A percentile compares a stretch with the other conserved stretches of the same genome.
Evolutionary conservation across 2,329 filamentous ascomycete species (phyloP).

Genomic region (Cladosporium sp.): DNA sequence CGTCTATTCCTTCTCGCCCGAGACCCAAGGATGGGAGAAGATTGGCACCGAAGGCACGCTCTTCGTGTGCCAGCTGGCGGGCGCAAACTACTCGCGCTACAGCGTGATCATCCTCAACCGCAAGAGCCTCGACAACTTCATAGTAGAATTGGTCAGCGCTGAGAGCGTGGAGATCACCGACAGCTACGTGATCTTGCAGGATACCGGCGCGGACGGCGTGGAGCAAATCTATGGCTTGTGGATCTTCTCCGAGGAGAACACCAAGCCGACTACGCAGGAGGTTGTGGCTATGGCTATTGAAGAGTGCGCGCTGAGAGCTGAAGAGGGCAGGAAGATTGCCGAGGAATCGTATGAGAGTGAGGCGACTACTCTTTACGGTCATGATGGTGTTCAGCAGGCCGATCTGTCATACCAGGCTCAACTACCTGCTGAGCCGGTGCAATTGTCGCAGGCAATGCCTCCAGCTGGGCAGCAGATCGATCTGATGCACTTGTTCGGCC

Average conservation of each 20-base stretch:
- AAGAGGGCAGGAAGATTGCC: slow-evolving; percentile 42
- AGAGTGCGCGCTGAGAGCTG: slow-evolving; percentile 50
- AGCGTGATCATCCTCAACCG: slow-evolving; percentile 50
- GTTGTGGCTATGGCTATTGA: slow-evolving; percentile 57
- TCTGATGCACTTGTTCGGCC: slow-evolving; percentile 29
- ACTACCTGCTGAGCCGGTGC: slow-evolving; percentile 20
- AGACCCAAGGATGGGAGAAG: slow-evolving; percentile 76
- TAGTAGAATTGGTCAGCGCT: slow-evolving; percentile 42
- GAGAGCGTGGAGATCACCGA: slow-evolving; percentile 52
- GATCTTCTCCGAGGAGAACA: slow-evolving; percentile 64
- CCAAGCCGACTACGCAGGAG: slow-evolving; percentile 43
- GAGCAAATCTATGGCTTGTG: slow-evolving; percentile 59
- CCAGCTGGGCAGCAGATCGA: slow-evolving; percentile 24
- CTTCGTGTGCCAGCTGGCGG: slow-evolving; percentile 72
- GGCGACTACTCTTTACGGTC: slow-evolving; percentile 23
- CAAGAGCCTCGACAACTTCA: slow-evolving; percentile 51
- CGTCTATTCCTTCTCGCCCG: slow-evolving; percentile 74
- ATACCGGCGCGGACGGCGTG: slow-evolving; percentile 39
- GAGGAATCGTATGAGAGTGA: slow-evolving; percentile 49
- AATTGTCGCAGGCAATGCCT: slow-evolving; percentile 12
- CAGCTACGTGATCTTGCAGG: slow-evolving; percentile 61
- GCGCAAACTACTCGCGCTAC: slow-evolving; percentile 40
- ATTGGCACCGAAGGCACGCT: slow-evolving; percentile 80
- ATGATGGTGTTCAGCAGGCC: slow-evolving; percentile 36
- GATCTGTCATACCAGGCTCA: background rate